phyloP scores from a whole-genome alignment of 495 filamentous ascomycete species.

The Aspergillus incahuasiensis region DNA sequence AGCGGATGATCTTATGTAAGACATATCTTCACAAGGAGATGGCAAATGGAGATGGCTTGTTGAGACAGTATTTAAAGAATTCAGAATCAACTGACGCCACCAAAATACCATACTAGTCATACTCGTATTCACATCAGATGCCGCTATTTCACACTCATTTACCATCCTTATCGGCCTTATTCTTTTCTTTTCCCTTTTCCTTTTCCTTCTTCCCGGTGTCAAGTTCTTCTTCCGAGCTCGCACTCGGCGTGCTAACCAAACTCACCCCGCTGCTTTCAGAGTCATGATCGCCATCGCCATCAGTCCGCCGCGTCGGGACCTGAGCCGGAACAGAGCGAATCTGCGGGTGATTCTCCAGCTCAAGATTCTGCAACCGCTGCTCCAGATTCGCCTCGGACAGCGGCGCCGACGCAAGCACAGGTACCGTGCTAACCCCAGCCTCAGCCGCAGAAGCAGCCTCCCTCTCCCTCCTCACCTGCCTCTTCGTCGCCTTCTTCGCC shows the following conservation, averaged over 20 bases:
- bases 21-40: background rate
- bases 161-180: background rate
- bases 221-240: slow-evolving; percentile 16
- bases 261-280: slow-evolving; percentile 23
- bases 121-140: slow-evolving; percentile 4
- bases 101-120: background rate
- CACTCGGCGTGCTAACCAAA: slow-evolving; percentile 21
- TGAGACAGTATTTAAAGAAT: slow-evolving; percentile 1
- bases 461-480: slow-evolving; percentile 18
- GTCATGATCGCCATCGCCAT: slow-evolving; percentile 12
- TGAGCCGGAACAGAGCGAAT: background rate
- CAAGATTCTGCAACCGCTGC: slow-evolving; percentile 23
- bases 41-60: background rate
- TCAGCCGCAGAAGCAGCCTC: background rate
- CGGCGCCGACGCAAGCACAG: background rate
- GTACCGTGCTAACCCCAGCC: too few relatives aligned
- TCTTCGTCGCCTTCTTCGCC: slow-evolving; percentile 20
- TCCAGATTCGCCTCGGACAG: slow-evolving; percentile 6
- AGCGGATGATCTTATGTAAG: background rate
- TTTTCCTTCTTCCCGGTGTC: slow-evolving; percentile 8
- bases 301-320: slow-evolving; percentile 13
- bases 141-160: background rate
- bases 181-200: background rate
- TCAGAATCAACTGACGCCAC: background rate
- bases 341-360: slow-evolving; percentile 16